Evolutionary conservation across 2,329 filamentous ascomycete species (phyloP), one percentile per base, ranked within the genome.

Genomic region (Botrytis byssoidea): DNA sequence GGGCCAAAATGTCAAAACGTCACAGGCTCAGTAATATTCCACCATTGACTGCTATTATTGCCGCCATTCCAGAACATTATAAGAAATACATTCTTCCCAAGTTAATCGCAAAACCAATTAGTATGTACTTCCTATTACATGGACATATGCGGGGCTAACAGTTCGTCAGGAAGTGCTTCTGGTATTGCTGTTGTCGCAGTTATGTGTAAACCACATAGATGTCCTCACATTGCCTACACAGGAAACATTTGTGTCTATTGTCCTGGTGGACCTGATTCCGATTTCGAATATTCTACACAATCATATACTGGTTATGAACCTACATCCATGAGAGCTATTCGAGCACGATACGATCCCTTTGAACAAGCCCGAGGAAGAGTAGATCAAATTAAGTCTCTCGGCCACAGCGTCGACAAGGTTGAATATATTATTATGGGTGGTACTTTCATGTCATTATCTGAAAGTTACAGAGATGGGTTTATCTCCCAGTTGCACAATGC

Each of bases 371-470:
- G 96, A 82, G 96, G 96, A 60, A 90, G 96, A 78, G 95, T 99
- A 9, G 97, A 99, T 79, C 96, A 99, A 84, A 94, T 99, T 81
- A 97, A 97, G 83, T 93, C 93, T 2, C 87, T 99, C 0, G 96
- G 96, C 0, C 96, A 99, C 83, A 97, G 94, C 64, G 96, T 99
- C 66, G 96, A 99, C 85, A 99, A 99, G 83, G 96, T 99, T 37
- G 96, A 99, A 85, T 99, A 98, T 83, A 99, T 99, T 81, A 97
- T 99, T 82, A 99, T 99, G 96, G 96, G 96, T 74, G 96, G 96
- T 77, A 99, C 96, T 0, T 99, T 99, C 84, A 99, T 99, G 97
- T 98, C 95, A 4, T 84, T 99, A 40, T 88, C 95, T 14, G 91
- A 94, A 79, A 90, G 92, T 37, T 99, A 99, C 83, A 88, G 96